Evolutionary conservation across 768 basidiomycete genomes (phyloP), one percentile per base, ranked within the genome.

Genomic region (Pseudohyphozyma bogoriensis): DNA sequence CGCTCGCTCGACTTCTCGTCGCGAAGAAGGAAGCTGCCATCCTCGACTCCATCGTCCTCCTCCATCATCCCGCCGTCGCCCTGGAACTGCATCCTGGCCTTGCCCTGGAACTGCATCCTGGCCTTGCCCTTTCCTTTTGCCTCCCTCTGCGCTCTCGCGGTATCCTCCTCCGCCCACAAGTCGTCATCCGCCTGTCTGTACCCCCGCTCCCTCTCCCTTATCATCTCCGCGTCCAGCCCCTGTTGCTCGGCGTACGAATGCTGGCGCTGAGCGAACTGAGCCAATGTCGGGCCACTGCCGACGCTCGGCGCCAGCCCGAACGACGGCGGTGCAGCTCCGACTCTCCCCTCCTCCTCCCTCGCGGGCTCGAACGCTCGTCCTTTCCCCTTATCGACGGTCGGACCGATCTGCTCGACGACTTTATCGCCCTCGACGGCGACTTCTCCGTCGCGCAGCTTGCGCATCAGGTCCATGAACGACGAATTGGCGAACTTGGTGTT

Each of bases 391-490:
- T 11, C 35, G 10, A 28, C 51, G 65, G 32, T 82, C 24, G 56
- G 58, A 24, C 59, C 80, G 74, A 44, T 32, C 29, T 63, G 45
- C 49, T 71, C 67, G 15, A 92, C 85, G 73, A 95, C 81, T 54
- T 83, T 74, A 69, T 90, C 84, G 24, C 85, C 87, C 51, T 86
- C 83, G 3, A 93, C 84, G 20, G 83, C 78, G 42, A 89, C 78
- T 69, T 85, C 80, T 11, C 83, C 81, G 73, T 91, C 90, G 40
- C 87, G 78, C 57, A 95, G 74, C 72, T 87, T 83, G 54, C 80
- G 81, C 90, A 95, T 93, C 31, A 95, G 78, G 26, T 79, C 79
- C 78, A 95, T 77, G 72, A 95, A 95, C 60, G 81, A 79, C 72
- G 87, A 89, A 35, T 88, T 80, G 73, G 82, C 79, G 69, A 95